phyloP scores from a whole-genome alignment of 2,329 filamentous ascomycete genomes.

The Lecanosticta acicola region DNA sequence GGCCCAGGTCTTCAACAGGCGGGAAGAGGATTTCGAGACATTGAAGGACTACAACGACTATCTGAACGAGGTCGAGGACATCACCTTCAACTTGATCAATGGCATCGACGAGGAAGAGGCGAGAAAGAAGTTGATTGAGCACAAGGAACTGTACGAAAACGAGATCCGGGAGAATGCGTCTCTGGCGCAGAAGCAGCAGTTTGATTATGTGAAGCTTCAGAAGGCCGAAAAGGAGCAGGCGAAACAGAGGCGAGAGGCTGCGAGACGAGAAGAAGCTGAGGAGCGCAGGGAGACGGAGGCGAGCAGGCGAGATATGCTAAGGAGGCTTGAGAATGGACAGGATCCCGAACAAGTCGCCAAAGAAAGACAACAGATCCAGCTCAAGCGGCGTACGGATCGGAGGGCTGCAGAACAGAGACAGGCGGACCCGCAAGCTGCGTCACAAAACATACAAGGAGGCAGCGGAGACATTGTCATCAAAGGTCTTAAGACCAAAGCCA shows the following conservation, averaged over 20 bases:
- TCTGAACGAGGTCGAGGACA: slow-evolving; percentile 82
- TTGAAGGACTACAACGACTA: slow-evolving; percentile 87
- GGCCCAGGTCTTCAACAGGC: slow-evolving; percentile 71
- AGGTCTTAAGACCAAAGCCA: slow-evolving; percentile 62
- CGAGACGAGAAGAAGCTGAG: slow-evolving; percentile 62
- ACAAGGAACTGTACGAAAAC: slow-evolving; percentile 65
- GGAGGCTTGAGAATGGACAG: slow-evolving; percentile 60
- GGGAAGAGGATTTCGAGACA: slow-evolving; percentile 84
- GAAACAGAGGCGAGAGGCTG: slow-evolving; percentile 57
- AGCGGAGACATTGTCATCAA: slow-evolving; percentile 58
- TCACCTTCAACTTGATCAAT: slow-evolving; percentile 81
- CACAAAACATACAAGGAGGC: slow-evolving; percentile 22
- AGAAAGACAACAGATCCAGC: slow-evolving; percentile 54
- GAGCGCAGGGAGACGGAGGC: slow-evolving; percentile 60
- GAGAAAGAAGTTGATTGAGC: slow-evolving; percentile 56
- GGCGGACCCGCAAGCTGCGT: slow-evolving; percentile 38
- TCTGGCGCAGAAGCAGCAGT: slow-evolving; percentile 44
- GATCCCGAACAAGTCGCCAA: slow-evolving; percentile 53
- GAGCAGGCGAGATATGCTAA: slow-evolving; percentile 63
- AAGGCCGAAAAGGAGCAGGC: slow-evolving; percentile 62
- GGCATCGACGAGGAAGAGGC: slow-evolving; percentile 62
- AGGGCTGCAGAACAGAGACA: slow-evolving; percentile 42
- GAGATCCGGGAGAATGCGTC: slow-evolving; percentile 49
- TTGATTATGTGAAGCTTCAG: slow-evolving; percentile 42
- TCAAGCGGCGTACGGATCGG: slow-evolving; percentile 67